A percentile compares a stretch with the other conserved stretches of the same genome.
Evolutionary conservation across 1,284 basidiomycete genomes (phyloP).

Genomic region (Baeospora myosura): DNA sequence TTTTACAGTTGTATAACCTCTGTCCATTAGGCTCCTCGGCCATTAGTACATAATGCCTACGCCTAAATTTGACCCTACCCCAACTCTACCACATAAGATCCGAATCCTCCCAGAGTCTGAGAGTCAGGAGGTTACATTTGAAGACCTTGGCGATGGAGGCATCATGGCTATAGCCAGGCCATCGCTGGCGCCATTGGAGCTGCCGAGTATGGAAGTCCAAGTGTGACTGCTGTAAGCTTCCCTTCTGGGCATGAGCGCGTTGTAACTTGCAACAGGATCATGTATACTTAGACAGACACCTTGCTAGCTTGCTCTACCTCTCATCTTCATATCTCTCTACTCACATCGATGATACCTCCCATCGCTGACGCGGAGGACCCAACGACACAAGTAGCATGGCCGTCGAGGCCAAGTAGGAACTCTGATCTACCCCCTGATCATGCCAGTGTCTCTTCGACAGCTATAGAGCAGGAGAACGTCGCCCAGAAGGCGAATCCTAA

Average conservation of each 20-base stretch:
- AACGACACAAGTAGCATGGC: constrained; percentile 72
- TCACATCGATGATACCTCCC: constrained; percentile 41
- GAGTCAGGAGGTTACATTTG: no score
- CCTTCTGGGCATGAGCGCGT: no score
- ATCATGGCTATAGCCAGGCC: no score
- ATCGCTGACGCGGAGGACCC: constrained; percentile 51
- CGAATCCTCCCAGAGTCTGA: no score
- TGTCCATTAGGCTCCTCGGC: no score
- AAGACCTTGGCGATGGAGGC: no score
- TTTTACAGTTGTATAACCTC: constrained; percentile 2
- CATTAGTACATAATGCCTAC: no score
- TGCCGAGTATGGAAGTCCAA: no score
- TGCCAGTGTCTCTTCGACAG: constrained; percentile 12
- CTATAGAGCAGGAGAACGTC: constrained; percentile 15
- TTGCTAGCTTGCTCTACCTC: background rate
- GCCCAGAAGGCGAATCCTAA: constrained; percentile 19
- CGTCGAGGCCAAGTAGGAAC: constrained; percentile 46
- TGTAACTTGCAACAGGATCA: no score
- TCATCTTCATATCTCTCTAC: background rate
- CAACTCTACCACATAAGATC: background rate
- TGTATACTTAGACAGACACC: no score
- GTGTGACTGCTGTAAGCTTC: no score
- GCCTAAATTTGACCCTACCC: constrained; percentile 11
- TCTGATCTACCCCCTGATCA: constrained; percentile 1
- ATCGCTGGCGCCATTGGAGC: no score